Evolutionary conservation across 805 yeast species (phyloP).

Genomic region (Pichia manshurica): DNA sequence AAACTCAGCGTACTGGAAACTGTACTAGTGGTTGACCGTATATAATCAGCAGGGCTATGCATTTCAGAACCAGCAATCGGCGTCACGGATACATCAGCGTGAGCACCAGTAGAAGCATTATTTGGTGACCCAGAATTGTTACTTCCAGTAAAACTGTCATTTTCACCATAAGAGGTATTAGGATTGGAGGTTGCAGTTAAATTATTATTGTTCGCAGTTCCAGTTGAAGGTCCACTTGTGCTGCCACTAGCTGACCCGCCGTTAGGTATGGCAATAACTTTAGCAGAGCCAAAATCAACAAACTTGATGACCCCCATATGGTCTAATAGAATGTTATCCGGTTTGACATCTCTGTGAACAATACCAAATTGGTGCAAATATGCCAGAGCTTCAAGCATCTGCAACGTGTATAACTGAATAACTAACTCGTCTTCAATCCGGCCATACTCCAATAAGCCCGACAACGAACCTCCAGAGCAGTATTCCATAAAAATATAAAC

Average conservation of each 20-base stretch:
- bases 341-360: slow-evolving; percentile 95
- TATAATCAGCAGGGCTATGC: neutral
- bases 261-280: slow-evolving; percentile 57
- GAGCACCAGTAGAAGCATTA: neutral
- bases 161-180: neutral
- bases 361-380: slow-evolving; percentile 91
- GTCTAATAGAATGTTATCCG: slow-evolving; percentile 85
- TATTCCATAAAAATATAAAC: slow-evolving; percentile 96
- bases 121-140: slow-evolving; percentile 4
- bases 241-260: slow-evolving; percentile 1
- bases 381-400: slow-evolving; percentile 91
- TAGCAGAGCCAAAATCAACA: slow-evolving; percentile 98
- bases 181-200: slow-evolving; percentile 10
- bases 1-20: slow-evolving; percentile 2
- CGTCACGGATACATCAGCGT: neutral
- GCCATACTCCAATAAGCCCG: slow-evolving; percentile 81
- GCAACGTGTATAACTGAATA: slow-evolving; percentile 82
- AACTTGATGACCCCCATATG: slow-evolving; percentile 90
- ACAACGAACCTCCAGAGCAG: slow-evolving; percentile 93
- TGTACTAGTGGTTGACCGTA: slow-evolving; percentile 2
- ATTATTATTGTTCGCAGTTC: slow-evolving; percentile 4
- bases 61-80: neutral
- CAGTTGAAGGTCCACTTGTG: neutral
- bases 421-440: slow-evolving; percentile 93
- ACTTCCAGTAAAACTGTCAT: neutral